A percentile compares a stretch with the other conserved stretches of the same genome.
These are phyloP conservation scores for Ophioceras dolichostomum DNA, from an alignment of 2,329 filamentous ascomycete species.

Conservation along the genomic window DNA sequence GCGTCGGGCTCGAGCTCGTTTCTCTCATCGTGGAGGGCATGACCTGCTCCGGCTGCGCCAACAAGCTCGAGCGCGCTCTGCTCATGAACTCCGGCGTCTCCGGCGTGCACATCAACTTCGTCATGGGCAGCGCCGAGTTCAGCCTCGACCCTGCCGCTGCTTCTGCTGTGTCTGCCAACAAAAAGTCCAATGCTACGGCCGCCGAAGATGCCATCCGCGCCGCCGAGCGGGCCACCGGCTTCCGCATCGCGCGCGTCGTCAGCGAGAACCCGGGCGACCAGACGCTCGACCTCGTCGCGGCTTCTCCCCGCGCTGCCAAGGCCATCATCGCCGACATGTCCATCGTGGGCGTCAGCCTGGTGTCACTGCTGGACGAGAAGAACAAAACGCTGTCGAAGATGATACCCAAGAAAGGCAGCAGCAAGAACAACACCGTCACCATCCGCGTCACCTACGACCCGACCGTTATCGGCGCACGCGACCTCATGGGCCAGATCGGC, in stretches of 20 bases:
- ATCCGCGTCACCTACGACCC: slow-evolving; percentile 22
- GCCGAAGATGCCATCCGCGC: slow-evolving; percentile 15
- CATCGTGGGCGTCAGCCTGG: slow-evolving; percentile 13
- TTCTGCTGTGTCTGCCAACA: neutral
- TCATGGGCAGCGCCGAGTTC: slow-evolving; percentile 23
- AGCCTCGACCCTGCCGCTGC: slow-evolving; percentile 10
- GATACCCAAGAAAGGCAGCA: too few relatives aligned
- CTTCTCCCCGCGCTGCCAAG: neutral
- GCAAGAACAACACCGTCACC: too few relatives aligned
- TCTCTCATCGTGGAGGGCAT: slow-evolving; percentile 19
- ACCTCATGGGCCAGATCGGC: slow-evolving; percentile 10
- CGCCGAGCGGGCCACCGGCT: slow-evolving; percentile 16
- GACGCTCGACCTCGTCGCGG: slow-evolving; percentile 14
- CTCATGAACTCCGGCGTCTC: slow-evolving; percentile 14
- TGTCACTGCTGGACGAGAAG: slow-evolving; percentile 14
- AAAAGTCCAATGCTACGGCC: slow-evolving; percentile 6
- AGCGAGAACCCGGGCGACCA: slow-evolving; percentile 15
- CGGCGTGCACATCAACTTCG: slow-evolving; percentile 21
- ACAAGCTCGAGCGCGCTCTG: slow-evolving; percentile 19
- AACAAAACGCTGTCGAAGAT: too few relatives aligned
- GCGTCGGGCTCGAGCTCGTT: slow-evolving; percentile 12
- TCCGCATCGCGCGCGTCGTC: slow-evolving; percentile 13
- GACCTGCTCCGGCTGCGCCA: slow-evolving; percentile 22
- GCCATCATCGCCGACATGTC: neutral
- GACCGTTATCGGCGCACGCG: slow-evolving; percentile 17